Evolutionary conservation across 495 filamentous ascomycete genomes (phyloP).

Genomic region (Tetracladium marchalianum): DNA sequence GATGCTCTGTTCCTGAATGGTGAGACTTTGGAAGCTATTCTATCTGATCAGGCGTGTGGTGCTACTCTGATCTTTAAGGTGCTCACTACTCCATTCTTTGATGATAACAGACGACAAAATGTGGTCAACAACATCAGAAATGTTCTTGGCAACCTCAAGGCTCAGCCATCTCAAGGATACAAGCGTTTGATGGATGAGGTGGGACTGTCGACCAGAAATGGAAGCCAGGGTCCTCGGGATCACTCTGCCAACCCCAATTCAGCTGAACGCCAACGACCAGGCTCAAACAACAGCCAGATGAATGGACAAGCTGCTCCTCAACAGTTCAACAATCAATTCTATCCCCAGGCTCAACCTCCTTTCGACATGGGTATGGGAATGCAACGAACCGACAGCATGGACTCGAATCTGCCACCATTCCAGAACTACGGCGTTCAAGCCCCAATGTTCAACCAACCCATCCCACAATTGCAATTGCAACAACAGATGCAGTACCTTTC

Average conservation of each 20-base stretch:
- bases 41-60: constrained; percentile 84
- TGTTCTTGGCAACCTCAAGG: constrained; percentile 83
- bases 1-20: constrained; percentile 94
- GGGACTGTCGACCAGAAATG: constrained; percentile 39
- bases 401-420: constrained; percentile 44
- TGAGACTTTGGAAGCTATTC: constrained; percentile 78
- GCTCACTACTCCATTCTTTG: constrained; percentile 93
- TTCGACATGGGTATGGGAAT: constrained; percentile 35
- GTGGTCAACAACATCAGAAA: constrained; percentile 86
- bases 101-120: constrained; percentile 78
- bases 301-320: constrained; percentile 22
- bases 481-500: constrained; percentile 49
- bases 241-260: constrained; percentile 25
- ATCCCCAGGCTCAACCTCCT: constrained; percentile 23
- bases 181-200: constrained; percentile 93
- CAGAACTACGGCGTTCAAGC: constrained; percentile 37
- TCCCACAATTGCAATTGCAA: constrained; percentile 43
- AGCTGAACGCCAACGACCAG: constrained; percentile 40
- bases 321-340: constrained; percentile 28
- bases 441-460: constrained; percentile 43
- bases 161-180: constrained; percentile 88
- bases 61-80: constrained; percentile 98
- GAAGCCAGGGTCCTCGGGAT: constrained; percentile 31
- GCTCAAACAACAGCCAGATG: constrained; percentile 39
- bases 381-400: constrained; percentile 46